Conservation (phyloP, 352 stramenopile genomes). For the Albugo candida region DNA sequence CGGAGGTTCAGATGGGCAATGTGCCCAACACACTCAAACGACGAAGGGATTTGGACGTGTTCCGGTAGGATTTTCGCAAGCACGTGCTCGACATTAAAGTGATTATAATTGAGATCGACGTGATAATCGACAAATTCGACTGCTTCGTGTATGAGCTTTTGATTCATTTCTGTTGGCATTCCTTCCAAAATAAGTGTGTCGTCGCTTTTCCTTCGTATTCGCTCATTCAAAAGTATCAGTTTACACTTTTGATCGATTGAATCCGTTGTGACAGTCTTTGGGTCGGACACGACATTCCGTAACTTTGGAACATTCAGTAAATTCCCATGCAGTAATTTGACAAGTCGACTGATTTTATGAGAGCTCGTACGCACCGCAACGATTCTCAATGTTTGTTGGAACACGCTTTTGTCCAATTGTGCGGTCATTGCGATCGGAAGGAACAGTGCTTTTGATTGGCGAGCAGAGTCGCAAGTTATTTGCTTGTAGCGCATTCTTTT, state of each 20-base stretch:
- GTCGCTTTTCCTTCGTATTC: slow-evolving; percentile 19
- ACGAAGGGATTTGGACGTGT: slow-evolving; percentile 78
- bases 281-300: slow-evolving; percentile 55
- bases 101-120: slow-evolving; percentile 60
- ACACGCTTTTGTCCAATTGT: slow-evolving; percentile 43
- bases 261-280: background rate
- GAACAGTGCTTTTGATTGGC: no score
- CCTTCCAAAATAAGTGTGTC: slow-evolving; percentile 20
- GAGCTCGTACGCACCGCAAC: slow-evolving; percentile 52
- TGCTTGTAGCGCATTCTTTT: slow-evolving; percentile 6
- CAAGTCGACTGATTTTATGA: slow-evolving; percentile 59
- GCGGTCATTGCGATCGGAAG: slow-evolving; percentile 8
- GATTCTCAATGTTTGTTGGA: slow-evolving; percentile 48
- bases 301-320: slow-evolving; percentile 49
- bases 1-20: slow-evolving; percentile 95
- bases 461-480: background rate
- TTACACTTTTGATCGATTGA: slow-evolving; percentile 21
- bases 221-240: slow-evolving; percentile 45
- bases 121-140: slow-evolving; percentile 38
- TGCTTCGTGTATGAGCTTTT: slow-evolving; percentile 30
- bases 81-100: slow-evolving; percentile 60
- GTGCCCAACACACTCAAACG: slow-evolving; percentile 93
- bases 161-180: slow-evolving; percentile 26
- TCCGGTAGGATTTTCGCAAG: slow-evolving; percentile 70
- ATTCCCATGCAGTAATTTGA: slow-evolving; percentile 50